Conservation (phyloP, 2,329 filamentous ascomycete species). For the Penicillium sumatraense region DNA sequence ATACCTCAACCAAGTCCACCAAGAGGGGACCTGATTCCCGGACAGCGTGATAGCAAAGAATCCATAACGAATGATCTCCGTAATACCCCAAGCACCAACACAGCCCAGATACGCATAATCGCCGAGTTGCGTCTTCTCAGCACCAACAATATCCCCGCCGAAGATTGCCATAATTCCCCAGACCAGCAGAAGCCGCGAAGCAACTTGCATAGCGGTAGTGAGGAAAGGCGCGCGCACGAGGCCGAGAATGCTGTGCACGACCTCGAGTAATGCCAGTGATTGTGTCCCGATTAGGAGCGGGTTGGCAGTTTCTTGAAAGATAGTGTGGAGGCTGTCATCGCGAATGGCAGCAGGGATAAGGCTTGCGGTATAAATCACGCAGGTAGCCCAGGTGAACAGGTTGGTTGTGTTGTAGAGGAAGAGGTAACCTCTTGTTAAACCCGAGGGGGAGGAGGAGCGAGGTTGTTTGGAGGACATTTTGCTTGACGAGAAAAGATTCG, state of each 20-base stretch:
- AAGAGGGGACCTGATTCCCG: slow-evolving; percentile 62
- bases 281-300: slow-evolving; percentile 67
- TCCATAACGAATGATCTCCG: slow-evolving; percentile 90
- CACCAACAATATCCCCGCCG: slow-evolving; percentile 39
- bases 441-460: slow-evolving; percentile 38
- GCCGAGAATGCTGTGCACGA: slow-evolving; percentile 78
- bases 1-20: slow-evolving; percentile 73
- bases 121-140: slow-evolving; percentile 30
- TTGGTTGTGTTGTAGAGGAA: slow-evolving; percentile 83
- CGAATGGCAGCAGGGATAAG: slow-evolving; percentile 59
- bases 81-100: slow-evolving; percentile 82
- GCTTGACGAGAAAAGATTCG: neutral
- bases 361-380: slow-evolving; percentile 71
- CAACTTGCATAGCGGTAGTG: slow-evolving; percentile 90
- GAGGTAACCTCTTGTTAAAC: slow-evolving; percentile 70
- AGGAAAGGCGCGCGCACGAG: slow-evolving; percentile 82
- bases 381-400: slow-evolving; percentile 75
- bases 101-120: slow-evolving; percentile 51
- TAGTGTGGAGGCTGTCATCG: slow-evolving; percentile 43
- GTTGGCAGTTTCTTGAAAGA: slow-evolving; percentile 53
- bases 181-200: slow-evolving; percentile 83
- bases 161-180: slow-evolving; percentile 82
- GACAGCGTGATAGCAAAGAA: slow-evolving; percentile 77
- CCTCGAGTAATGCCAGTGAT: slow-evolving; percentile 79
- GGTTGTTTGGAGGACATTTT: slow-evolving; percentile 21